These are phyloP conservation scores for Nicotiana paniculata DNA, from an alignment of 257 asterid species.

Conservation along the genomic window DNA sequence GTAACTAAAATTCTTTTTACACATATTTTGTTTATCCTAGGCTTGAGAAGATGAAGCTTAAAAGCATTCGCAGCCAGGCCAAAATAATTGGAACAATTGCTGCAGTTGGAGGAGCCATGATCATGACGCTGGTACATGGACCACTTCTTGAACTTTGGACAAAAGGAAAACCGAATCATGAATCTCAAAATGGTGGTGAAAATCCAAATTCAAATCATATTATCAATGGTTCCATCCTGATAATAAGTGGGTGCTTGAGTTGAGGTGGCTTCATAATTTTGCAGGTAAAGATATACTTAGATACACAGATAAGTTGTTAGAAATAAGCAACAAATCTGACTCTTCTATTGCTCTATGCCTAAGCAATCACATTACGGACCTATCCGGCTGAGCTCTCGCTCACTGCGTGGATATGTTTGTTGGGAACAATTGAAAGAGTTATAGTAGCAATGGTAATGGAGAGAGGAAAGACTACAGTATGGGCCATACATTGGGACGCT, in stretches of 20 bases:
- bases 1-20: background rate
- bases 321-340: background rate
- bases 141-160: slow-evolving; percentile 70
- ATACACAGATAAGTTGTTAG: background rate
- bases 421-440: slow-evolving; percentile 68
- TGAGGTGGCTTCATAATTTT: slow-evolving; percentile 89
- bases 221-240: slow-evolving; percentile 75
- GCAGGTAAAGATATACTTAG: slow-evolving; percentile 44
- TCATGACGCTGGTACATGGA: slow-evolving; percentile 81
- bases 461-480: slow-evolving; percentile 58
- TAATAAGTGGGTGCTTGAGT: slow-evolving; percentile 72
- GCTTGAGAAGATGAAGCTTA: slow-evolving; percentile 69
- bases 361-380: slow-evolving; percentile 65
- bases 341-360: background rate
- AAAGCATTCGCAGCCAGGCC: slow-evolving; percentile 82
- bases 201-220: slow-evolving; percentile 36
- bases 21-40: slow-evolving; percentile 22
- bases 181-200: slow-evolving; percentile 28
- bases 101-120: slow-evolving; percentile 91
- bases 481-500: slow-evolving; percentile 74
- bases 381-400: slow-evolving; percentile 81
- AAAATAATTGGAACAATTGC: slow-evolving; percentile 74
- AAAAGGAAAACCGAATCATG: slow-evolving; percentile 11
- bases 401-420: slow-evolving; percentile 87
- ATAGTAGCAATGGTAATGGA: slow-evolving; percentile 65